phyloP scores from a whole-genome alignment of 2,329 filamentous ascomycete species.

The Cladosporium phlei region DNA sequence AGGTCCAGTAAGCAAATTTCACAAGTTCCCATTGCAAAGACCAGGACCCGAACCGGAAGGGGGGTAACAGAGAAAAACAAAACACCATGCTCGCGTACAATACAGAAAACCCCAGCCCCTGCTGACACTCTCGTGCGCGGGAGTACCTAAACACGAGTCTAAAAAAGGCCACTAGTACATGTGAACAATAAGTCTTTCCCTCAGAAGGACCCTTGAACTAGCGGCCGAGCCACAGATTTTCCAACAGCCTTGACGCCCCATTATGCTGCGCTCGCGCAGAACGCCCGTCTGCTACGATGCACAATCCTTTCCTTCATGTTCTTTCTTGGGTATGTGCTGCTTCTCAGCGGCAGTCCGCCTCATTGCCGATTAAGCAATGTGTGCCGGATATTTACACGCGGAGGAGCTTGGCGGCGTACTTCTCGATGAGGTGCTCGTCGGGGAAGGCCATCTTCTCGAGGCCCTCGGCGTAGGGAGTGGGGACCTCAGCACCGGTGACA shows the following conservation, averaged over 20 bases:
- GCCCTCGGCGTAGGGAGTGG: slow-evolving; percentile 88
- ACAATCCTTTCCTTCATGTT: not conserved
- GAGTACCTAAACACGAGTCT: slow-evolving; percentile 7
- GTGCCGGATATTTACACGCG: slow-evolving; percentile 51
- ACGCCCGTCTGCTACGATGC: not conserved
- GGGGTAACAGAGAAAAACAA: not conserved
- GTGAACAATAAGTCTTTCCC: not conserved
- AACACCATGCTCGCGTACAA: slow-evolving; percentile 12
- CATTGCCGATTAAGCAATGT: not conserved
- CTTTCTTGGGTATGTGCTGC: not conserved
- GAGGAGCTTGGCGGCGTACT: slow-evolving; percentile 85
- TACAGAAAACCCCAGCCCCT: slow-evolving; percentile 6
- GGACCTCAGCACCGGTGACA: slow-evolving; percentile 94
- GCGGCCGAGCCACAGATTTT: slow-evolving; percentile 2
- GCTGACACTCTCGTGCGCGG: slow-evolving; percentile 7
- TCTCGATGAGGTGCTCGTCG: slow-evolving; percentile 77
- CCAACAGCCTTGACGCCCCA: slow-evolving; percentile 10
- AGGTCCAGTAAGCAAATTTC: too few species aligned
- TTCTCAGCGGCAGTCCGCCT: not conserved
- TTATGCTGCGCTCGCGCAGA: slow-evolving; percentile 4
- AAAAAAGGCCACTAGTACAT: too few species aligned
- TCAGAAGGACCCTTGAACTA: not conserved
- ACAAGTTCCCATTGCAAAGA: too few species aligned
- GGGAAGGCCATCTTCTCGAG: slow-evolving; percentile 96
- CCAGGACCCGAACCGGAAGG: not conserved